Base-by-base conservation (phyloP, 441 rosid genomes). In the Dalechampia spathulata region DNA sequence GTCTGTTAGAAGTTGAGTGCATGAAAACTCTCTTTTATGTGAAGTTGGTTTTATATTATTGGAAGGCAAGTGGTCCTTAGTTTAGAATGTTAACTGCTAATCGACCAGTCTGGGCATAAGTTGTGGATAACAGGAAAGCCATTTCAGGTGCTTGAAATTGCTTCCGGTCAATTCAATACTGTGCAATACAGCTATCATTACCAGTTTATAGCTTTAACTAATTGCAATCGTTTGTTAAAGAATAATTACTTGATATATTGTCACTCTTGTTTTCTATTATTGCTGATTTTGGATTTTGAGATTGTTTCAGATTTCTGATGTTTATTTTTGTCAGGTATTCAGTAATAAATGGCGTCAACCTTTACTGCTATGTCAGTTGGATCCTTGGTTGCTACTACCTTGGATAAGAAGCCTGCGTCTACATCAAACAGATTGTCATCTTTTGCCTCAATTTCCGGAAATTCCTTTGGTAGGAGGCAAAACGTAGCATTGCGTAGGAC, bases 401-500 rank as follows among this genome's bases (percentile, higher is more conserved):
- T 68, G 55, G 90, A 85, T 64, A 85, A 75, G 83, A 87, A 75
- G 37, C 73, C 81, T 49, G 65, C 75, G 3, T 49, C 61, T 67
- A 72, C 81, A 49, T 70, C 93, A 5, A 82, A 69, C 56, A 86
- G 76, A 72, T 27, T 84, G 57, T 83, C 96, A 14, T 90, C 97
- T 54, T 53, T 83, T 6, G 77, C 88, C 25, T 80, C 91, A 52
- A 61, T 80, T 55, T 81, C 94, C 48, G 70, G 86, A 12, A 62
- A 65, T 64, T 57, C 87, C 0, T 76, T 83, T 17, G 81, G 78
- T 23, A 68, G 77, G 60, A 77, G 78, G 50, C 78, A 70, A 49
- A 75, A 55, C 57, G 70, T 70, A 30, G 78, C 71, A 48, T 63
- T 78, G 3, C 67, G 76, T 20, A 79, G 73, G 55, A 60, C 84